A percentile compares a stretch with the other conserved stretches of the same genome.
Evolutionary conservation across 805 yeast species (phyloP).

Genomic region (Nakazawaea anatomiae): DNA sequence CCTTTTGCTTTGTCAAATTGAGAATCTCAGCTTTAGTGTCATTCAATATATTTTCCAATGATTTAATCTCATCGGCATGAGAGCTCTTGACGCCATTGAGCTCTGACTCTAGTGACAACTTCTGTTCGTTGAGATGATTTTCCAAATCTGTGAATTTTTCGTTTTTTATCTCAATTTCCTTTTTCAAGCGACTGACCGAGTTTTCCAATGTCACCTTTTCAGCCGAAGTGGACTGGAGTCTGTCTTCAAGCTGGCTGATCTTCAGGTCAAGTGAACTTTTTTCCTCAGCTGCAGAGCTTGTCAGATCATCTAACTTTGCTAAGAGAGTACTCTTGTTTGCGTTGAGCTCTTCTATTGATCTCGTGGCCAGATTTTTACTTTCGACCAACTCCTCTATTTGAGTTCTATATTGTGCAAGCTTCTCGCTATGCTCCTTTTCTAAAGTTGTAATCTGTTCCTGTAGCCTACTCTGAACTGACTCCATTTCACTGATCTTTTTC

Average conservation of each 20-base stretch:
- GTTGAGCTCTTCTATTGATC: not conserved
- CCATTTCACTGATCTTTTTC: not conserved
- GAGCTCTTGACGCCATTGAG: not conserved
- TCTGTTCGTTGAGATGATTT: not conserved
- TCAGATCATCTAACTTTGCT: not conserved
- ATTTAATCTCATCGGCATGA: slow-evolving; percentile 12
- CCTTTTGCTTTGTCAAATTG: not conserved
- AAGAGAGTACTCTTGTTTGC: not conserved
- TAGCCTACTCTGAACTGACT: slow-evolving; percentile 19
- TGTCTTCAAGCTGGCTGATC: not conserved
- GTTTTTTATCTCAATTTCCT: slow-evolving; percentile 4
- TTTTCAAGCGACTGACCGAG: slow-evolving; percentile 5
- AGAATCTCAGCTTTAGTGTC: not conserved
- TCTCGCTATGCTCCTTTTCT: not conserved
- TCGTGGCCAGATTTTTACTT: slow-evolving; percentile 2
- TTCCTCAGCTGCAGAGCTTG: not conserved
- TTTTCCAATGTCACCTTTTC: slow-evolving; percentile 18
- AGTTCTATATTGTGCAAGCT: no score
- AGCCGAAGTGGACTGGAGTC: not conserved
- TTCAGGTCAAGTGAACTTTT: not conserved
- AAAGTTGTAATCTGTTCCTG: not conserved
- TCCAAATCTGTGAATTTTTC: not conserved
- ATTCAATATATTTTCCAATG: slow-evolving; percentile 12
- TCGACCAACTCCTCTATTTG: not conserved
- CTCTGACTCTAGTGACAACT: not conserved